Evolutionary conservation across 768 basidiomycete species (phyloP).

Genomic region (Rossbeevera mucosa): DNA sequence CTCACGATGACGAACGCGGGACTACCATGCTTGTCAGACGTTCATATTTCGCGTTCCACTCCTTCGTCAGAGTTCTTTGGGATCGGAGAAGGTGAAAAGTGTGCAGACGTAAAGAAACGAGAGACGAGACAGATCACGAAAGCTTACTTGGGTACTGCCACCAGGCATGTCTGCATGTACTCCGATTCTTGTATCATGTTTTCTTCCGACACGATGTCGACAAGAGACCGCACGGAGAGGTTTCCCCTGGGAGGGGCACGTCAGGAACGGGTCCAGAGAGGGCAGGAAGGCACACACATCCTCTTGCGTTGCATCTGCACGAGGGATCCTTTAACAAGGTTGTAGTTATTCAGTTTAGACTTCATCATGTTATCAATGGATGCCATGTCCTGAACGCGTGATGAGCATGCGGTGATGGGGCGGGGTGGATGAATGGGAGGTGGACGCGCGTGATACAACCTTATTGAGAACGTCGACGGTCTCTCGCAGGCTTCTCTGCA

Average conservation of each 20-base stretch:
- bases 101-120: constrained; percentile 4
- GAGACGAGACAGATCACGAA: constrained; percentile 5
- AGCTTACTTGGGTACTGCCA: constrained; percentile 89
- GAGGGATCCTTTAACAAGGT: constrained; percentile 88
- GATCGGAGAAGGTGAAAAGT: constrained; percentile 16
- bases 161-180: constrained; percentile 86
- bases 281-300: constrained; percentile 49
- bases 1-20: constrained; percentile 83
- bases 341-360: constrained; percentile 86
- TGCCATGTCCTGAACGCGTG: constrained; percentile 65
- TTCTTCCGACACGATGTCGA: constrained; percentile 76
- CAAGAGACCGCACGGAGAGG: constrained; percentile 84
- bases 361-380: constrained; percentile 95
- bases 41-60: constrained; percentile 90
- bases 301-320: constrained; percentile 93
- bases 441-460: constrained; percentile 40
- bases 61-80: constrained; percentile 69
- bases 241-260: constrained; percentile 62
- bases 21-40: constrained; percentile 85
- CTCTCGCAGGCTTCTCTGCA: constrained; percentile 76
- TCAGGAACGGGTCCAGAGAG: constrained; percentile 6
- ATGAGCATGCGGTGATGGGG: constrained; percentile 17
- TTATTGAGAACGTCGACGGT: constrained; percentile 82
- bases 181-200: constrained; percentile 88
- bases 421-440: constrained; percentile 7